These are phyloP conservation scores for Cladophialophora chaetospira DNA, from an alignment of 2,329 filamentous ascomycete genomes.

Conservation along the genomic window DNA sequence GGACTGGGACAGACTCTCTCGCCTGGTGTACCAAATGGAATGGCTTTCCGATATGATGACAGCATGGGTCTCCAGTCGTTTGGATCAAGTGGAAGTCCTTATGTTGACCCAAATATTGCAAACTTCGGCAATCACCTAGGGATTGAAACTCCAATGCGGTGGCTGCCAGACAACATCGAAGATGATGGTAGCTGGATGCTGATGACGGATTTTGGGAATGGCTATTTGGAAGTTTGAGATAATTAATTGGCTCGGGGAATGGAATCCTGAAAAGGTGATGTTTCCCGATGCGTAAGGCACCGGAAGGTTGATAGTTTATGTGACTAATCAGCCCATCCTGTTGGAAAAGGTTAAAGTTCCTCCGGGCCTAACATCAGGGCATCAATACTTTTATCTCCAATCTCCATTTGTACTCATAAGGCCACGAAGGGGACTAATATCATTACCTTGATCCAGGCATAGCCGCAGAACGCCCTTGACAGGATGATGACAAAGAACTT, in stretches of 20 bases:
- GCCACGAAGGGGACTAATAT: too few relatives aligned
- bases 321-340: too few relatives aligned
- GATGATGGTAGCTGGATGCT: slow-evolving; percentile 17
- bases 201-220: slow-evolving; percentile 10
- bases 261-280: too few relatives aligned
- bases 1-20: background rate
- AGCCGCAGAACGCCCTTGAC: too few relatives aligned
- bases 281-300: too few relatives aligned
- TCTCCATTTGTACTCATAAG: too few relatives aligned
- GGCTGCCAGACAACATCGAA: slow-evolving; percentile 10
- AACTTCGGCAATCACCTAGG: background rate
- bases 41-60: background rate
- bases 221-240: background rate
- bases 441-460: too few relatives aligned
- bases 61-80: background rate
- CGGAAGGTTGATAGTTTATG: too few relatives aligned
- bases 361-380: too few relatives aligned
- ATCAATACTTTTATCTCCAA: too few relatives aligned
- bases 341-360: too few relatives aligned
- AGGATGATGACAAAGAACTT: too few relatives aligned
- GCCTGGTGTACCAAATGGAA: background rate
- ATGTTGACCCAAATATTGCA: background rate
- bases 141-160: slow-evolving; percentile 12
- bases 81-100: background rate
- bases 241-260: background rate